Conservation (phyloP, 768 basidiomycete genomes). For the Russula earlei region DNA sequence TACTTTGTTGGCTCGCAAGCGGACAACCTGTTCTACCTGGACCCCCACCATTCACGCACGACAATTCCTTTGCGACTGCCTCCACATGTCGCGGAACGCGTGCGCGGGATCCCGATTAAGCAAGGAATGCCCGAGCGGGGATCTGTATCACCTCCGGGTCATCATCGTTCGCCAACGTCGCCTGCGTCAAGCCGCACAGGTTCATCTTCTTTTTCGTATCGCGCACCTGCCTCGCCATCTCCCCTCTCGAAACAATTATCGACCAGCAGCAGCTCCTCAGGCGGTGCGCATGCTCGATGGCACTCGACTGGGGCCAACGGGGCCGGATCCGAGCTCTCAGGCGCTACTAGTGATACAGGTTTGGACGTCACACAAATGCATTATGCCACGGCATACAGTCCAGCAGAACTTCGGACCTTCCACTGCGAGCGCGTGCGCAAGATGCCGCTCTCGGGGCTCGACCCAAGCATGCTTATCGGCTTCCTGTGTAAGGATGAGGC, state of each 20-base stretch:
- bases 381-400: constrained; percentile 64
- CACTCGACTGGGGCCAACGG: constrained; percentile 30
- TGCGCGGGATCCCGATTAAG: constrained; percentile 5
- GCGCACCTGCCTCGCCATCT: constrained; percentile 51
- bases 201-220: constrained; percentile 40
- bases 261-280: constrained; percentile 29
- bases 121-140: constrained; percentile 15
- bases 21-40: constrained; percentile 76
- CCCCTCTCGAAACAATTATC: constrained; percentile 60
- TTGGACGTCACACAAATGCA: constrained; percentile 45
- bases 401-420: constrained; percentile 73
- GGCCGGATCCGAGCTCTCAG: constrained; percentile 19
- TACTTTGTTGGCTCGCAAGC: constrained; percentile 94
- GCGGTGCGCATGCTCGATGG: constrained; percentile 27
- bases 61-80: constrained; percentile 60
- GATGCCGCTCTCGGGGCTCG: constrained; percentile 84
- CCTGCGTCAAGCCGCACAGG: constrained; percentile 23
- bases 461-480: constrained; percentile 95
- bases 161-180: constrained; percentile 20
- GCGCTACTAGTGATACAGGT: constrained; percentile 5
- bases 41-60: constrained; percentile 71
- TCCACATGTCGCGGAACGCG: constrained; percentile 23
- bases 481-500: constrained; percentile 76
- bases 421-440: constrained; percentile 96
- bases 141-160: constrained; percentile 15